Base-by-base conservation (phyloP, 495 filamentous ascomycete species). In the Podospora comata region DNA sequence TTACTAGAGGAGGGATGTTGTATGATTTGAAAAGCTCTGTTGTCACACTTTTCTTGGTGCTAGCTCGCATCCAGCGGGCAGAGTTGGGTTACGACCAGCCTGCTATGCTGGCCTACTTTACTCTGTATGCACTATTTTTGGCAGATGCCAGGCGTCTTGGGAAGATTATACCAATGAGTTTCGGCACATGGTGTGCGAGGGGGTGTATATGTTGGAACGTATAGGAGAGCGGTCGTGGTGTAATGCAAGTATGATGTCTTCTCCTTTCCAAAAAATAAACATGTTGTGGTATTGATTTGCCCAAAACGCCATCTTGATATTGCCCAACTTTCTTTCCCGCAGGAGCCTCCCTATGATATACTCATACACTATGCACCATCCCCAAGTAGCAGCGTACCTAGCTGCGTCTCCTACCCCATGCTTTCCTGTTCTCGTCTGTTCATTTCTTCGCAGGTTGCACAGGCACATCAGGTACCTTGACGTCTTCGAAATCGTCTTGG, bases 401-500 rank as follows among this genome's bases (percentile, higher is more conserved):
- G 13, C 13, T 16, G 15, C 13, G 39, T 18, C 39, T 16, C 39
- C 13, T 48, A 48, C 1, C 39, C 39, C 39, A 16, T 13, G 39
- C 39, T 11, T 48, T 16, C 13, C 15, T 48, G 39, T 6, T 16
- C 5, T 48, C 39, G 39, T 26, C 60, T 59, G 13, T 28, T 77
- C 61, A 79, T 60, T 76, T 80, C 71, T 73, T 79, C 32, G 56
- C 62, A 23, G 15, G 27, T n/a, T 34, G 9, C n/a, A 68, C 67
- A 7, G 75, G 89, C 6, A 85, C 82, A 74, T 91, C 89, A 61
- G 94, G 93, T 57, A 96, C 88, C 73, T 87, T 87, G 65, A 99
- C 93, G 76, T 99, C 95, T 72, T 94, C 92, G 85, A 99, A 99
- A 68, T 99, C 93, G 78, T 99, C 95, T 80, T 98, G 96, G 48